A percentile compares a stretch with the other conserved stretches of the same genome.
These are phyloP conservation scores for Silene noctiflora DNA, from an alignment of 179 eudicot genomes.

Conservation along the genomic window DNA sequence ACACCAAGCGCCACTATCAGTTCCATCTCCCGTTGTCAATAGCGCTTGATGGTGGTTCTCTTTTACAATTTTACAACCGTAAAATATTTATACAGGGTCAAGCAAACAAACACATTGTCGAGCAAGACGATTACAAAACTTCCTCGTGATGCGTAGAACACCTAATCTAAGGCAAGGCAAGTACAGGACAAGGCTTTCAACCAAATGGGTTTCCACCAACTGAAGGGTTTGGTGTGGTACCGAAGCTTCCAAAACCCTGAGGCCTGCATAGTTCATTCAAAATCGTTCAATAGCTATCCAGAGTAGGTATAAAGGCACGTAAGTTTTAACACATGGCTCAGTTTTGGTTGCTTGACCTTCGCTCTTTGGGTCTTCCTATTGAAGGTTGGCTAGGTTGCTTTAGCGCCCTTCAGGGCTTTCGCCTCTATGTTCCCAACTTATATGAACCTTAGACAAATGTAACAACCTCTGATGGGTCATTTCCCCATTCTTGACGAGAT, in stretches of 20 bases:
- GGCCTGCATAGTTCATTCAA: slow-evolving; percentile 43
- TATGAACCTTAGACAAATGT: background rate
- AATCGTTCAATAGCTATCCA: slow-evolving; percentile 15
- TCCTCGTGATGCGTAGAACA: slow-evolving; percentile 1
- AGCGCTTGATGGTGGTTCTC: slow-evolving; percentile 17
- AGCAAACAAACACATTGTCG: slow-evolving; percentile 13
- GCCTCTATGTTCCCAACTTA: background rate
- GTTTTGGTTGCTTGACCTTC: background rate
- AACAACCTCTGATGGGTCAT: background rate
- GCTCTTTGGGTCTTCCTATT: background rate
- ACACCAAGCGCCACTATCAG: slow-evolving; percentile 6
- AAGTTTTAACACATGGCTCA: background rate
- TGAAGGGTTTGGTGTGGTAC: slow-evolving; percentile 44
- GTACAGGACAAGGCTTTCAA: slow-evolving; percentile 20
- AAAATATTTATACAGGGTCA: slow-evolving; percentile 25
- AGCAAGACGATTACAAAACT: slow-evolving; percentile 27
- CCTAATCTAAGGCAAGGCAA: slow-evolving; percentile 18
- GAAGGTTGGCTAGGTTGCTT: slow-evolving; percentile 7
- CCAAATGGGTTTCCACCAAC: slow-evolving; percentile 70
- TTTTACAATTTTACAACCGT: slow-evolving; percentile 28
- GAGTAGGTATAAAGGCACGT: background rate
- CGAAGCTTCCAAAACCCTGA: slow-evolving; percentile 46
- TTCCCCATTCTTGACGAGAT: background rate
- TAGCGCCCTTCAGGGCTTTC: background rate
- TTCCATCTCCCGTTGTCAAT: slow-evolving; percentile 8